These are phyloP conservation scores for Mycena maculata DNA, from an alignment of 768 basidiomycete genomes.

Conservation along the genomic window DNA sequence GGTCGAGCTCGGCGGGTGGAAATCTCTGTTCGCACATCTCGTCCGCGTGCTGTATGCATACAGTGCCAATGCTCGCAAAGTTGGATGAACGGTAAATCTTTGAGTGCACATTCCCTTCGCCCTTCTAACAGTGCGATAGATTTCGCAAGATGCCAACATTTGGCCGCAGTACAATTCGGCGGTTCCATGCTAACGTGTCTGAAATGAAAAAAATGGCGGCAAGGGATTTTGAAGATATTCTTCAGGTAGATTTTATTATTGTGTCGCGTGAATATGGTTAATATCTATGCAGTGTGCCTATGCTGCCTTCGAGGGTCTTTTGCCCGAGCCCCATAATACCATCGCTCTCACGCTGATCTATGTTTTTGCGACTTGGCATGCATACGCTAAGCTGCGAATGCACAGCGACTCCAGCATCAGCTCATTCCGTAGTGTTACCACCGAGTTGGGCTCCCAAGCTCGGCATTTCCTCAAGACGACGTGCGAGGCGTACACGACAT, in stretches of 20 bases:
- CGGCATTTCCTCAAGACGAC: slow-evolving; percentile 38
- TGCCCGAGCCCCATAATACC: slow-evolving; percentile 39
- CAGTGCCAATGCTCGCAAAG: slow-evolving; percentile 21
- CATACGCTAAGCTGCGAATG: slow-evolving; percentile 46
- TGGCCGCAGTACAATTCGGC: slow-evolving; percentile 42
- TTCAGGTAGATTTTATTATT: slow-evolving; percentile 43
- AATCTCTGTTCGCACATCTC: too few species aligned
- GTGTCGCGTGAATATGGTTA: neutral
- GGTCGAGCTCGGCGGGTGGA: slow-evolving; percentile 50
- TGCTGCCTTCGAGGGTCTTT: slow-evolving; percentile 51
- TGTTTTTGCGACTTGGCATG: slow-evolving; percentile 48
- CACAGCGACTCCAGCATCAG: slow-evolving; percentile 40
- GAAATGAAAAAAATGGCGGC: slow-evolving; percentile 48
- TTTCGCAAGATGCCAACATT: slow-evolving; percentile 41
- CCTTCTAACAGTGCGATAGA: slow-evolving; percentile 12
- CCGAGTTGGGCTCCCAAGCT: slow-evolving; percentile 38
- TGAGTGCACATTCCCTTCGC: too few species aligned
- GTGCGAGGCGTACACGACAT: slow-evolving; percentile 40
- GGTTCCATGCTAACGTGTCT: slow-evolving; percentile 44
- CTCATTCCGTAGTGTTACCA: slow-evolving; percentile 34
- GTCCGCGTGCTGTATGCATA: slow-evolving; percentile 43
- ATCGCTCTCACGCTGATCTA: slow-evolving; percentile 42
- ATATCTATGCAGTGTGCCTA: slow-evolving; percentile 44
- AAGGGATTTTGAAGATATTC: slow-evolving; percentile 51
- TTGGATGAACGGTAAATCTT: slow-evolving; percentile 43